Base-by-base conservation (phyloP, 2,329 filamentous ascomycete species). In the Periconia macrospinosa region DNA sequence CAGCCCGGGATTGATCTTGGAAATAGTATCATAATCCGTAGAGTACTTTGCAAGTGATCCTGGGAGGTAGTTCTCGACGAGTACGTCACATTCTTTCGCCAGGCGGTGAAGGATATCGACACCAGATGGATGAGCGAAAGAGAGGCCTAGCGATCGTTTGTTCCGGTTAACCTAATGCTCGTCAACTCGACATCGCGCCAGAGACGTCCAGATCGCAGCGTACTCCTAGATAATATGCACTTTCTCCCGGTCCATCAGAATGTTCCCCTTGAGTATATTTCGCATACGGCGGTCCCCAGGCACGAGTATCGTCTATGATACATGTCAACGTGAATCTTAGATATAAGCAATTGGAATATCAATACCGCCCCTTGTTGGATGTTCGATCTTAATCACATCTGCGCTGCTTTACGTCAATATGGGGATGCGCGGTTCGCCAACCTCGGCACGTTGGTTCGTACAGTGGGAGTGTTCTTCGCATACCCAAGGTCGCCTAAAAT, bases 11-110 rank as follows among this genome's bases (percentile, higher is more conserved):
- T 97, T 97, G 71, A 97, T 87, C 60, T 86, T 83, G 48, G 82
- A 84, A 1, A 99, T 76, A 0, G 89, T 90, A 23, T 88, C 86
- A 66, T 92, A 99, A 76, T 97, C 93, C 80, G 99, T 86, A 19
- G 82, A 79, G 72, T 99, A 99, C 76, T 96, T 97, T 70, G 89
- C 89, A 14, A 99, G 79, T 0, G 89, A 87, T 1, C 91, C 92
- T 0, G 94, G 94, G 0, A 99, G 85, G 71, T 97, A 99, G 70
- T 99, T 99, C 72, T 99, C 94, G 0, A 99, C 94, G 1, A 99
- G 80, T 6, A 99, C 88, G 71, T 99, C 94, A 69, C 90, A 94
- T 69, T 91, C 86, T 56, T 87, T 86, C 1, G 86, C 91, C 0
- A 99, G 83, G 63, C 87, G 86, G 75, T 97, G 92, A 5, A 99